Evolutionary conservation across 2,329 filamentous ascomycete species (phyloP).

Genomic region (Colletotrichum gloeosporioides): DNA sequence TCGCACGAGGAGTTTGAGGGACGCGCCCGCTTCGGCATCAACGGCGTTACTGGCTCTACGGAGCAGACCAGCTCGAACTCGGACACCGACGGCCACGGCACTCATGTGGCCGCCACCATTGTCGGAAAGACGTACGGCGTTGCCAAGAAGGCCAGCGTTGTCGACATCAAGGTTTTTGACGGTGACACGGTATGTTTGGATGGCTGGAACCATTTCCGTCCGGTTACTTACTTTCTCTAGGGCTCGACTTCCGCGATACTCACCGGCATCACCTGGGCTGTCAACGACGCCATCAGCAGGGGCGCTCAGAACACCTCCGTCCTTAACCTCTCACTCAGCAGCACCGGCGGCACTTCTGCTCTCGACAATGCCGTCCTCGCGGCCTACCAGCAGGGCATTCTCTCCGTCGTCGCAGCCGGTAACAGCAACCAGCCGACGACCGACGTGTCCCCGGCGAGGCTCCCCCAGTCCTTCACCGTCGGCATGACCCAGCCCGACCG

Average conservation of each 20-base stretch:
- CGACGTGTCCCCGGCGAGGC: constrained; percentile 51
- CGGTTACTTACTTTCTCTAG: not conserved
- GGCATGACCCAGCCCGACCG: constrained; percentile 26
- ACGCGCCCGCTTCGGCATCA: constrained; percentile 31
- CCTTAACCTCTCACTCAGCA: constrained; percentile 45
- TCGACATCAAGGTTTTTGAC: constrained; percentile 35
- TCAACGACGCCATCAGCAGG: constrained; percentile 25
- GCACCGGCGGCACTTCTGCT: constrained; percentile 48
- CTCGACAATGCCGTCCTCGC: constrained; percentile 53
- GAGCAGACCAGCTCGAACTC: constrained; percentile 6
- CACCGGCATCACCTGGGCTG: constrained; percentile 30
- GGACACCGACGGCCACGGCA: constrained; percentile 33
- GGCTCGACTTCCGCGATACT: constrained; percentile 21
- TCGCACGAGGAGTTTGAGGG: constrained; percentile 37
- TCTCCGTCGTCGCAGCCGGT: constrained; percentile 60
- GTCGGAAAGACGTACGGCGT: constrained; percentile 34
- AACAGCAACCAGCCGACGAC: constrained; percentile 44
- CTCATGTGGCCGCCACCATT: constrained; percentile 34
- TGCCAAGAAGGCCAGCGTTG: constrained; percentile 30
- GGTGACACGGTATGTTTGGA: constrained; percentile 29
- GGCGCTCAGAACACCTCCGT: constrained; percentile 32
- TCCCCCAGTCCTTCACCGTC: constrained; percentile 29
- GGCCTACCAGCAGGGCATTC: constrained; percentile 51
- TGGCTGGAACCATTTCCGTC: not conserved
- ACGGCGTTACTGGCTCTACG: constrained; percentile 29